Evolutionary conservation across 768 basidiomycete genomes (phyloP).

Genomic region (Hypsizygus marmoreus): DNA sequence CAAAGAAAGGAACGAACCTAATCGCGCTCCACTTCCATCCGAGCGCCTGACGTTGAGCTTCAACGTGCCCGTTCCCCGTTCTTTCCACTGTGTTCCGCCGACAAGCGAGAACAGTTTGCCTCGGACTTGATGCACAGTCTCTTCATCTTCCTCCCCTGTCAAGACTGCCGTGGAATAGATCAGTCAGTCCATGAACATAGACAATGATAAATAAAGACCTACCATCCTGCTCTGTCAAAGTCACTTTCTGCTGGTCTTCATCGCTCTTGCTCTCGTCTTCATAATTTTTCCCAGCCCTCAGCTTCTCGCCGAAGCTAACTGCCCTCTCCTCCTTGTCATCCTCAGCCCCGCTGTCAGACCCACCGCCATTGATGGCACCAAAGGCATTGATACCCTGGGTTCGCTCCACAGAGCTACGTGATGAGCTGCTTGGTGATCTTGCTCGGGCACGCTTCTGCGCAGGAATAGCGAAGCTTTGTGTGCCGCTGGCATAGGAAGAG

Average conservation of each 20-base stretch:
- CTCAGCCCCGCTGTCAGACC: constrained; percentile 42
- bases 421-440: constrained; percentile 48
- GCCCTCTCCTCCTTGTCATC: constrained; percentile 47
- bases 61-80: constrained; percentile 71
- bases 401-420: constrained; percentile 47
- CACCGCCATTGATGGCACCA: constrained; percentile 25
- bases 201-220: constrained; percentile 22
- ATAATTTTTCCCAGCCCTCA: constrained; percentile 63
- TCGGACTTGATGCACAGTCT: constrained; percentile 73
- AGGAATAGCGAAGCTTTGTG: constrained; percentile 53
- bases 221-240: constrained; percentile 72
- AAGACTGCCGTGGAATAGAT: constrained; percentile 43
- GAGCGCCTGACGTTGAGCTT: constrained; percentile 66
- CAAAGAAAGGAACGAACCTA: constrained; percentile 46
- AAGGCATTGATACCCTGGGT: constrained; percentile 26
- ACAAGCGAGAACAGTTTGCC: constrained; percentile 72
- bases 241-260: constrained; percentile 50
- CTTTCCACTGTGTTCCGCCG: constrained; percentile 70
- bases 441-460: constrained; percentile 57
- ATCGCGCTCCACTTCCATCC: constrained; percentile 69
- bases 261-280: constrained; percentile 51
- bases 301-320: constrained; percentile 61
- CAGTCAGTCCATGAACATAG: background rate
- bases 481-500: constrained; percentile 57
- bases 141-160: constrained; percentile 84